Conservation (phyloP, 352 stramenopile genomes). For the Globisporangium acanthophoron region DNA sequence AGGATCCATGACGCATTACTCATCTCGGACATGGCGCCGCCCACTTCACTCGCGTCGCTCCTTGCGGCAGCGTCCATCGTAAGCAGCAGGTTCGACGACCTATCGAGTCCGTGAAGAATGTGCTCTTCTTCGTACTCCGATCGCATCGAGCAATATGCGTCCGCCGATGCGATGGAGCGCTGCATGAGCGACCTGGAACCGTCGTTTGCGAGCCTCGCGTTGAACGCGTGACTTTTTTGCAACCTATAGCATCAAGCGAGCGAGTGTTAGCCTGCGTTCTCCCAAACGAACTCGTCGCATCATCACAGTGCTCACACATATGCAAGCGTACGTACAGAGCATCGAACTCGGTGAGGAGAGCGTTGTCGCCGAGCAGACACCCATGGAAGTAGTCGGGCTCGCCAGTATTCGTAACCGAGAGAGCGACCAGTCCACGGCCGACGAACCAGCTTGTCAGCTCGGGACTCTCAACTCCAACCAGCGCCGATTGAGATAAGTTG, state of each 20-base stretch:
- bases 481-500: conserved; percentile 18
- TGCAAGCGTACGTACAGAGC: conserved; percentile 14
- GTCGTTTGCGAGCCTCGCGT: conserved; percentile 2
- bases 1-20: conserved; percentile 13
- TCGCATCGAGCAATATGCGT: conserved; percentile 8
- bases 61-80: background rate
- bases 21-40: conserved; percentile 1
- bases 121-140: background rate
- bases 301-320: background rate
- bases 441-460: conserved; percentile 30
- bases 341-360: conserved; percentile 10
- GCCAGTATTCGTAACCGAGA: conserved; percentile 16
- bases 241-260: conserved; percentile 4
- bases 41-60: background rate
- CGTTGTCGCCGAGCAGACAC: conserved; percentile 12
- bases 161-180: conserved; percentile 11
- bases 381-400: conserved; percentile 14
- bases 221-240: conserved; percentile 5
- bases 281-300: background rate
- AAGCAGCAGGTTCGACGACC: conserved; percentile 8
- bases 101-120: conserved; percentile 5
- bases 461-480: conserved; percentile 15
- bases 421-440: conserved; percentile 23
- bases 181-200: conserved; percentile 4
- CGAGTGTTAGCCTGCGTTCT: background rate